Conservation (phyloP, 495 filamentous ascomycete genomes). For the Staphylotrichum longicolle region DNA sequence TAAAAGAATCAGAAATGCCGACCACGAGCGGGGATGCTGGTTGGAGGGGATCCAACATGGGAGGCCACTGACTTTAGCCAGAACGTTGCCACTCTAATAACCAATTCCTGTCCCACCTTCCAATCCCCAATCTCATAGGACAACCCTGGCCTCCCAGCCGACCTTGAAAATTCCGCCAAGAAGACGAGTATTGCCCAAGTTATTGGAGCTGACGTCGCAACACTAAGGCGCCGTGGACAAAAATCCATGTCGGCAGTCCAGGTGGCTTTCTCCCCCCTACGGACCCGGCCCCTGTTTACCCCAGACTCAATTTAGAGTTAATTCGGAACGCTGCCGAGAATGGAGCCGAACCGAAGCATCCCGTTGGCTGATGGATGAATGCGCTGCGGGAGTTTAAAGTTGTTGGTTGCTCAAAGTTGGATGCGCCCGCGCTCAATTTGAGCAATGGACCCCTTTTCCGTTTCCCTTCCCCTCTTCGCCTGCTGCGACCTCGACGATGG, state of each 20-base stretch:
- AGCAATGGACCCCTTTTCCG: background rate
- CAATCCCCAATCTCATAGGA: background rate
- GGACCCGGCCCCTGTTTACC: background rate
- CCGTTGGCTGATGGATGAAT: slow-evolving; percentile 2
- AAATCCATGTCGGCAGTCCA: background rate
- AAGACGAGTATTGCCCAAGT: background rate
- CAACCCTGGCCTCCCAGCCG: background rate
- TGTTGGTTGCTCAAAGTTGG: background rate
- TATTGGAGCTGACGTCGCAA: slow-evolving; percentile 2
- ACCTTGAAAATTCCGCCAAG: slow-evolving; percentile 1
- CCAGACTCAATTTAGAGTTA: slow-evolving; percentile 16
- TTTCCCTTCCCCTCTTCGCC: background rate
- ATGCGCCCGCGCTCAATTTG: background rate
- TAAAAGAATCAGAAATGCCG: background rate
- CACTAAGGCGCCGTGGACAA: background rate
- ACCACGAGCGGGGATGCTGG: background rate
- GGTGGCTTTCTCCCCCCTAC: no score
- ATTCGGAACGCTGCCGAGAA: slow-evolving; percentile 22
- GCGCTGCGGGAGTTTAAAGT: slow-evolving; percentile 1
- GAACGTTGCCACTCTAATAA: background rate
- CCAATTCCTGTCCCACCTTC: background rate
- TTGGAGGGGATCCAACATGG: background rate
- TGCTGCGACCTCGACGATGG: background rate
- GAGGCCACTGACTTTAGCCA: background rate
- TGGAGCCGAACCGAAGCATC: slow-evolving; percentile 8